A percentile compares a stretch with the other conserved stretches of the same genome.
These are phyloP conservation scores for Ascocoryne sarcoides DNA, from an alignment of 2,329 filamentous ascomycete genomes.

Conservation along the genomic window DNA sequence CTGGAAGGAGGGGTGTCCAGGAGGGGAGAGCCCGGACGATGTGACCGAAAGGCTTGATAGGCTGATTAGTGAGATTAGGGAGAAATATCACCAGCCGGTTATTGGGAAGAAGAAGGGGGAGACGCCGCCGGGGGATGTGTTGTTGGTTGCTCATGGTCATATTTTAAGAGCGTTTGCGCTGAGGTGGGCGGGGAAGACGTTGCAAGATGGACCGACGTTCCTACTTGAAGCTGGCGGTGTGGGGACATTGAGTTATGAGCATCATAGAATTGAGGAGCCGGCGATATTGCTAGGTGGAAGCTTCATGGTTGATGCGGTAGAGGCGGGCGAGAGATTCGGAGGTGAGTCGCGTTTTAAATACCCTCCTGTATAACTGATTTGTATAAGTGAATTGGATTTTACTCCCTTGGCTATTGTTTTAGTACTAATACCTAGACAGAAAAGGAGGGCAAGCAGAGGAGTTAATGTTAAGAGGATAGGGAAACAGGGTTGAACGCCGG, in stretches of 20 bases:
- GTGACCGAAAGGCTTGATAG: conserved; percentile 64
- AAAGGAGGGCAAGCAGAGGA: neutral
- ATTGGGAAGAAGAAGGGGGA: conserved; percentile 45
- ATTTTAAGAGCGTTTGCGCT: conserved; percentile 82
- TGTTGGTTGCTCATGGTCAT: conserved; percentile 84
- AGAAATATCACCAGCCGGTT: conserved; percentile 47
- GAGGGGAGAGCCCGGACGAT: conserved; percentile 62
- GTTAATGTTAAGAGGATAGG: neutral
- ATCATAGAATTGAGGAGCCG: conserved; percentile 68
- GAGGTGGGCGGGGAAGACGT: conserved; percentile 67
- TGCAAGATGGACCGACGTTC: conserved; percentile 65
- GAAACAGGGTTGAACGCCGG: too few species aligned
- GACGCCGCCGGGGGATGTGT: conserved; percentile 44
- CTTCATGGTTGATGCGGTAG: conserved; percentile 25
- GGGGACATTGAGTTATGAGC: conserved; percentile 75
- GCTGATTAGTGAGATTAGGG: conserved; percentile 66
- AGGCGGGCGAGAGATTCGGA: conserved; percentile 4
- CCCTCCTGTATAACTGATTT: neutral
- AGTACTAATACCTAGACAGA: neutral
- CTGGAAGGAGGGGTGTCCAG: conserved; percentile 80
- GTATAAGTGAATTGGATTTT: neutral
- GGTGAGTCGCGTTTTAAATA: neutral
- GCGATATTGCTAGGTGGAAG: conserved; percentile 70
- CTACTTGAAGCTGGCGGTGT: conserved; percentile 85
- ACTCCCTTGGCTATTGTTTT: neutral